These are phyloP conservation scores for Spinacia oleracea DNA, from an alignment of 179 eudicot genomes.

Conservation along the genomic window DNA sequence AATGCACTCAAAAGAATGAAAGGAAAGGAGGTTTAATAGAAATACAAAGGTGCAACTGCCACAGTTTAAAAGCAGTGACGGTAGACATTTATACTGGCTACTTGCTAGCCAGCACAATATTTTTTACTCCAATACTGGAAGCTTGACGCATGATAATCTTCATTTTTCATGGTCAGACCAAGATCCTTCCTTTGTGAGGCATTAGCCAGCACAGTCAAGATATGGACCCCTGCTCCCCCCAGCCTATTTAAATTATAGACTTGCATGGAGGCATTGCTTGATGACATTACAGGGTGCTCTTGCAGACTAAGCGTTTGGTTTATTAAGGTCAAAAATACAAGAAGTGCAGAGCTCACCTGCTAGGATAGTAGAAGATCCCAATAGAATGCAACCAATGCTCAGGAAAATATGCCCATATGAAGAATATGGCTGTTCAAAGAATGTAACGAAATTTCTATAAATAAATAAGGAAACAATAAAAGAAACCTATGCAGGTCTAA, in stretches of 20 bases:
- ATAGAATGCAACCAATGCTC: conserved; percentile 75
- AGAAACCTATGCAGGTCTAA: not conserved
- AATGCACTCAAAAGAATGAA: not conserved
- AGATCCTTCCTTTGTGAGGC: not conserved
- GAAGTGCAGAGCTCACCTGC: conserved; percentile 52
- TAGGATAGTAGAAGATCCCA: conserved; percentile 86
- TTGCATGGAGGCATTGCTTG: not conserved
- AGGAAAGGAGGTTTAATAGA: not conserved
- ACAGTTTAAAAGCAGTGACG: not conserved
- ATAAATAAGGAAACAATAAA: not conserved
- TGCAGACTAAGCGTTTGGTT: not conserved
- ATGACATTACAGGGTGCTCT: not conserved
- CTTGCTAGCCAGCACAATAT: not conserved
- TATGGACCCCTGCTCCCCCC: not conserved
- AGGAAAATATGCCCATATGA: conserved; percentile 91
- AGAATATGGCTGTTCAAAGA: conserved; percentile 55
- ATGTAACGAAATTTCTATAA: conserved; percentile 18
- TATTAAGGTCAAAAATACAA: not conserved
- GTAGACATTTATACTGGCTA: not conserved
- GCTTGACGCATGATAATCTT: too few relatives aligned
- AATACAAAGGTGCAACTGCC: not conserved
- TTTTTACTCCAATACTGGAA: too few relatives aligned
- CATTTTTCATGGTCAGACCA: not conserved
- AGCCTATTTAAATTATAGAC: too few relatives aligned
- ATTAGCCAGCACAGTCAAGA: too few relatives aligned